These are phyloP conservation scores for Diaporthe citriasiana DNA, from an alignment of 2,329 filamentous ascomycete genomes.

Conservation along the genomic window DNA sequence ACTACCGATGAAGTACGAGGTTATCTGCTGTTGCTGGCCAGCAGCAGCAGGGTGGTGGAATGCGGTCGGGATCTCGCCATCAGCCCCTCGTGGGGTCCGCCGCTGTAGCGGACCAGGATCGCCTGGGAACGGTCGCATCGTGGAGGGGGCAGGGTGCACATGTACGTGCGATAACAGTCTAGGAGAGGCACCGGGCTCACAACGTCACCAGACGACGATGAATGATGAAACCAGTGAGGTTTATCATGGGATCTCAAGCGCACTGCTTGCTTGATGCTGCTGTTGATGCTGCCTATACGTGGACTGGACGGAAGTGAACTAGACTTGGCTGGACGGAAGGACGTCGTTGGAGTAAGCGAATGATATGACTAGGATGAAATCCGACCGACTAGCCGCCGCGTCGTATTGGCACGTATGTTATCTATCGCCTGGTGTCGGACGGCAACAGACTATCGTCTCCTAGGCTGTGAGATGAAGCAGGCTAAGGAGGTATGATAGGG, in stretches of 20 bases:
- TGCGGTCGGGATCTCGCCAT: slow-evolving; percentile 52
- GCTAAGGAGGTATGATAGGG: slow-evolving; percentile 29
- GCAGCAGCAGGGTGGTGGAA: slow-evolving; percentile 50
- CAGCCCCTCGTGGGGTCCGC: slow-evolving; percentile 56
- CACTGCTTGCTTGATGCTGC: neutral
- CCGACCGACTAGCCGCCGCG: slow-evolving; percentile 7
- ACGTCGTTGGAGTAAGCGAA: neutral
- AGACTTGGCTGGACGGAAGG: neutral
- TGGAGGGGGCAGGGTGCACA: slow-evolving; percentile 37
- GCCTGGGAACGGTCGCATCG: slow-evolving; percentile 62
- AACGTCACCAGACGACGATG: slow-evolving; percentile 5
- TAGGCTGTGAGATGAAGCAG: slow-evolving; percentile 21
- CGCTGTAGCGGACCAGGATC: slow-evolving; percentile 56
- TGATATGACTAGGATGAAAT: slow-evolving; percentile 1
- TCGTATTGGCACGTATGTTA: slow-evolving; percentile 8
- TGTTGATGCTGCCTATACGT: slow-evolving; percentile 10
- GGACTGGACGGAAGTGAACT: slow-evolving; percentile 1
- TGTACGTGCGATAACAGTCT: slow-evolving; percentile 29
- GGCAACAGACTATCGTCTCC: neutral
- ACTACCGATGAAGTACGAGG: slow-evolving; percentile 64
- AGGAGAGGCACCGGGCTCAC: slow-evolving; percentile 3
- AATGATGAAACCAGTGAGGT: neutral
- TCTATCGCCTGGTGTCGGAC: neutral
- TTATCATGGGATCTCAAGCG: slow-evolving; percentile 34
- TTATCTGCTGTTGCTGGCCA: slow-evolving; percentile 57